Conservation (phyloP, 2,329 filamentous ascomycete genomes). For the Tolypocladium album region DNA sequence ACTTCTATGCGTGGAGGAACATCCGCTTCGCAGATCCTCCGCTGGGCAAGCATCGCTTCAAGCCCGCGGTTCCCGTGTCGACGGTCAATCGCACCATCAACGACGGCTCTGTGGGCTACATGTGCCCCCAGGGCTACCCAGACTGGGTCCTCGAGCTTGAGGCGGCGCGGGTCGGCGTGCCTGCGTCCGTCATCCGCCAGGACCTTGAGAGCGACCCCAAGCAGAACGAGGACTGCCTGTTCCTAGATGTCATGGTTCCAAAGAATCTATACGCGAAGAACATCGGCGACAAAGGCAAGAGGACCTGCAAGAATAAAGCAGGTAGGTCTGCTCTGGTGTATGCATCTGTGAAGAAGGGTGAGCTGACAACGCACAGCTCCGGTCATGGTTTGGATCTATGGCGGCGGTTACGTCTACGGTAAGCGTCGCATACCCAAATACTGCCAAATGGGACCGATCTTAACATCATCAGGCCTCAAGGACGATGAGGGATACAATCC, state of each 20-base stretch:
- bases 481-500: conserved; percentile 18
- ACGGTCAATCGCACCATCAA: conserved; percentile 17
- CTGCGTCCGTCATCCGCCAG: not conserved
- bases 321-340: not conserved
- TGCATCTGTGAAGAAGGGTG: not conserved
- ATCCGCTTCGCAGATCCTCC: conserved; percentile 24
- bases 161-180: not conserved
- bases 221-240: conserved; percentile 30
- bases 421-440: not conserved
- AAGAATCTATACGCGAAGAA: conserved; percentile 19
- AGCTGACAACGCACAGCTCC: conserved; percentile 15
- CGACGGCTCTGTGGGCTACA: conserved; percentile 9
- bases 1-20: conserved; percentile 24
- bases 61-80: conserved; percentile 13
- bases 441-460: not conserved
- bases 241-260: conserved; percentile 33
- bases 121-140: conserved; percentile 14
- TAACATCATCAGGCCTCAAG: conserved; percentile 14
- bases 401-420: conserved; percentile 26
- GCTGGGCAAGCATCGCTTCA: conserved; percentile 19
- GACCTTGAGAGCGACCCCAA: not conserved
- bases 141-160: conserved; percentile 5
- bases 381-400: conserved; percentile 36
- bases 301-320: not conserved
- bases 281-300: not conserved